These are phyloP conservation scores for Colletotrichum horii DNA, from an alignment of 2,329 filamentous ascomycete species.

Conservation along the genomic window DNA sequence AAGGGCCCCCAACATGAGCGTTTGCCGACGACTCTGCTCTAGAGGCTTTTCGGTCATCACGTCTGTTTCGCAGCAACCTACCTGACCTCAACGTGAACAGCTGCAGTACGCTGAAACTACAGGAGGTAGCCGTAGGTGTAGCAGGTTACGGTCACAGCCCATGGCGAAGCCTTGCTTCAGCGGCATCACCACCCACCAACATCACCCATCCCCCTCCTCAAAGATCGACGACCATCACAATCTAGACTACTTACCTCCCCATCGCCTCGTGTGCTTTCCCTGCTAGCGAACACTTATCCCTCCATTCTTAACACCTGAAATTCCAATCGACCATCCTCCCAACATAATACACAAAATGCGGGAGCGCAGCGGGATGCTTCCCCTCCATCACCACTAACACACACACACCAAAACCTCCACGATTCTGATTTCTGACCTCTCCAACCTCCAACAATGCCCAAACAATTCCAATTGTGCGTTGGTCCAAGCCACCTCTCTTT, in stretches of 20 bases:
- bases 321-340: background rate
- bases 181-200: background rate
- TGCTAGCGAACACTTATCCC: too few species aligned
- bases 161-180: background rate
- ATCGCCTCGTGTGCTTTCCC: background rate
- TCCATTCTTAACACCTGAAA: too few species aligned
- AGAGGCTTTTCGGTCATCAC: rapidly evolving
- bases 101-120: background rate
- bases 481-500: background rate
- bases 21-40: background rate
- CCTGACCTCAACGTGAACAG: too few species aligned
- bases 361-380: background rate
- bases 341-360: background rate
- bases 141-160: background rate
- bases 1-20: background rate
- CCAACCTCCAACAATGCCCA: background rate
- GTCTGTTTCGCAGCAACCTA: background rate
- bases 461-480: background rate
- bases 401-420: background rate
- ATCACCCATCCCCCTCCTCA: background rate
- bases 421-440: background rate
- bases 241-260: background rate
- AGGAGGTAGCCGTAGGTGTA: background rate
- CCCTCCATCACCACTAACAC: background rate
- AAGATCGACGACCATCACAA: background rate